Evolutionary conservation across 108 stramenopile genomes (phyloP).

Genomic region (Nannochloropsis granulata): DNA sequence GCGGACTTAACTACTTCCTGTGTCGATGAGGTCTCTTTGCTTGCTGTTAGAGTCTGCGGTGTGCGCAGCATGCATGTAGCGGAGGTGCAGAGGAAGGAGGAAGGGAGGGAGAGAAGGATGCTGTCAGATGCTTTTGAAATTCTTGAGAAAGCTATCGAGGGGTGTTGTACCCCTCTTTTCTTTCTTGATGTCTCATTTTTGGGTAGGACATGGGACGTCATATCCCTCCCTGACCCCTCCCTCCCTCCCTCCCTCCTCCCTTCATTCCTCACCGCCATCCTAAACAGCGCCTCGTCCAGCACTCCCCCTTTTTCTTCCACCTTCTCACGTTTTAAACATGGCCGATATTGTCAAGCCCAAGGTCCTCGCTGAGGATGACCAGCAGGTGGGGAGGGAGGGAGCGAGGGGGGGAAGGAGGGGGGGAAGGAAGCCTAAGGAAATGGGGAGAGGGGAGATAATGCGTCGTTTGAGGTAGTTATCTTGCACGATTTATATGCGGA

Average conservation of each 20-base stretch:
- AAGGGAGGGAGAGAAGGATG: too few relatives aligned
- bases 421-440: too few relatives aligned
- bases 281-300: not conserved
- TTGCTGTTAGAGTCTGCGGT: not conserved
- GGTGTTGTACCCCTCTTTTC: too few relatives aligned
- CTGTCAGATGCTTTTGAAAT: too few relatives aligned
- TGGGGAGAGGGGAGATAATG: too few relatives aligned
- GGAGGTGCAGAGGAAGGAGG: too few relatives aligned
- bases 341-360: not conserved
- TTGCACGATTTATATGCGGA: too few relatives aligned
- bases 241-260: not conserved
- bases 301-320: not conserved
- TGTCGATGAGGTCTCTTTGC: not conserved
- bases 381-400: not conserved
- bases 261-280: not conserved
- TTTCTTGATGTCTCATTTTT: too few relatives aligned
- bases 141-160: too few relatives aligned
- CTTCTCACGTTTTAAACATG: not conserved
- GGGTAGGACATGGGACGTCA: not conserved
- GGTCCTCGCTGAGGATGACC: not conserved
- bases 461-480: too few relatives aligned
- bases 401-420: not conserved
- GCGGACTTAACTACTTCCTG: not conserved
- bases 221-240: not conserved
- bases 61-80: not conserved